Evolutionary conservation across 75 land plant species (phyloP).

Genomic region (Isoetes taiwanensis): DNA sequence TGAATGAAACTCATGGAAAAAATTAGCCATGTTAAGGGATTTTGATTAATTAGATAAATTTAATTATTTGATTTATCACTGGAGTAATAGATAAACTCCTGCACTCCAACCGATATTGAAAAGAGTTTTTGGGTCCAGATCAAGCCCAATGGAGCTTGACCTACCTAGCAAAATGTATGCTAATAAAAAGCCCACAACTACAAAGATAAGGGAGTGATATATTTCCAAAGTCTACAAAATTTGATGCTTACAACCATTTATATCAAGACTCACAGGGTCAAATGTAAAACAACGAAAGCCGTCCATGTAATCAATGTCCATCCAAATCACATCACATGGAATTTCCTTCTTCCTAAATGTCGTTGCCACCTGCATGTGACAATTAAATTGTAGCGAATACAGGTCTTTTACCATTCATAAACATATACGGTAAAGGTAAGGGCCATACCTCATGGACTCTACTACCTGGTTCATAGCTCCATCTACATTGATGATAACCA

Average conservation of each 20-base stretch:
- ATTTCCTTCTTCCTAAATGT: constrained; percentile 63
- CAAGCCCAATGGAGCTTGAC: no score
- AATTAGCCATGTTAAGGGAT: no score
- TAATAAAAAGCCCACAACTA: no score
- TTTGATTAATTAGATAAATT: no score
- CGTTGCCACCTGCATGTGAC: constrained; percentile 39
- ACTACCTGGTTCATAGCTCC: constrained; percentile 77
- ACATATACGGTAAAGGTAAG: background rate
- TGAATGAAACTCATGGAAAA: no score
- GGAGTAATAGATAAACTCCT: no score
- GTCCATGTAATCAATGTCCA: constrained; percentile 99
- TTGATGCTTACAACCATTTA: background rate
- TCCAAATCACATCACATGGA: constrained; percentile 98
- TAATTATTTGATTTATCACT: no score
- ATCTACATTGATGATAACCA: constrained; percentile 94
- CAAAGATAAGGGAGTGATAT: no score
- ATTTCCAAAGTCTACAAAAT: no score
- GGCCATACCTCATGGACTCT: constrained; percentile 58
- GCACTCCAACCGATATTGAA: no score
- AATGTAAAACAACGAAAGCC: constrained; percentile 94
- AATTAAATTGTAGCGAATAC: background rate
- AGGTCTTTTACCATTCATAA: background rate
- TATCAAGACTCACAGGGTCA: constrained; percentile 37
- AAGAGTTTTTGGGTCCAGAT: no score
- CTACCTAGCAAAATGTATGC: no score